A percentile compares a stretch with the other conserved stretches of the same genome.
phyloP scores from a whole-genome alignment of 2,329 filamentous ascomycete species.

The Thermothelomyces thermophilus region DNA sequence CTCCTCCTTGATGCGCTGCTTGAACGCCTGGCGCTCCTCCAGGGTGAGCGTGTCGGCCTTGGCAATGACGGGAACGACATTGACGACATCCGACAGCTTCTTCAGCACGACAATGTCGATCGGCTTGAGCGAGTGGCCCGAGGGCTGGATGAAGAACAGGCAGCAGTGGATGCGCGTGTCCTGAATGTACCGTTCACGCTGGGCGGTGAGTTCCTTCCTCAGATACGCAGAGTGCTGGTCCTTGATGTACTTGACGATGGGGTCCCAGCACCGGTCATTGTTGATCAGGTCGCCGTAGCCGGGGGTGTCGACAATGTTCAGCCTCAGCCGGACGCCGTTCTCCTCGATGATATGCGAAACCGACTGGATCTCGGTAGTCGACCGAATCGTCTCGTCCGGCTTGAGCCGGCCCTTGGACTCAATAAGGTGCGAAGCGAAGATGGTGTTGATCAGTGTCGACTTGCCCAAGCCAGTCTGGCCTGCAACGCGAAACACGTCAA shows the following conservation, averaged over 20 bases:
- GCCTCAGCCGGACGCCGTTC: slow-evolving; percentile 91
- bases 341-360: slow-evolving; percentile 99
- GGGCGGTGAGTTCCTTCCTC: slow-evolving; percentile 97
- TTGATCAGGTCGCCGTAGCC: slow-evolving; percentile 98
- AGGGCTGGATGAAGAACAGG: slow-evolving; percentile 98
- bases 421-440: slow-evolving; percentile 98
- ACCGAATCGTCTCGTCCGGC: slow-evolving; percentile 87
- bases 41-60: slow-evolving; percentile 95
- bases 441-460: slow-evolving; percentile 99
- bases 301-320: slow-evolving; percentile 98
- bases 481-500: slow-evolving; percentile 39
- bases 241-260: slow-evolving; percentile 99
- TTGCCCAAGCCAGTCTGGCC: slow-evolving; percentile 98
- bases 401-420: slow-evolving; percentile 94
- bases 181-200: slow-evolving; percentile 98
- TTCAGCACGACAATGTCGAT: slow-evolving; percentile 99
- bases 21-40: slow-evolving; percentile 93
- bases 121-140: slow-evolving; percentile 95
- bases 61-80: slow-evolving; percentile 96
- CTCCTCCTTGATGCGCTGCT: slow-evolving; percentile 99
- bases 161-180: slow-evolving; percentile 99
- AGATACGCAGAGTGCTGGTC: slow-evolving; percentile 99
- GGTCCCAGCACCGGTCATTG: slow-evolving; percentile 99
- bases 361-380: slow-evolving; percentile 95
- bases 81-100: slow-evolving; percentile 99